A percentile compares a stretch with the other conserved stretches of the same genome.
Conservation (phyloP, 306 rosid genomes). For the Dryas octopetala region DNA sequence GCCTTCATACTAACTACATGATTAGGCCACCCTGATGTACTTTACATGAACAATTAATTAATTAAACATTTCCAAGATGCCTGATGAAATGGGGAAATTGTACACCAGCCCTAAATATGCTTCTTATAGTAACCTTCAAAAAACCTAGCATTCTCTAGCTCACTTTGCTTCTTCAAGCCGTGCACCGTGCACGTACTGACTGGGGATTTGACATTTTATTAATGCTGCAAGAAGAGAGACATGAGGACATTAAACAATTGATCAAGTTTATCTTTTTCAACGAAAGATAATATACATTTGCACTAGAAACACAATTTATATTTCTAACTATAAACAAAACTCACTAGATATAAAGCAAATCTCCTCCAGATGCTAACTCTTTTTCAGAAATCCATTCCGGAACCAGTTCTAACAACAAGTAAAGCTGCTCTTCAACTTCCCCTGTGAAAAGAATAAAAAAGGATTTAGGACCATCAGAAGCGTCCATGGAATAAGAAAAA, state of each 20-base stretch:
- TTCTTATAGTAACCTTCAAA: conserved; percentile 2
- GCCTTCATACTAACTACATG: not conserved
- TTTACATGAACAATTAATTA: conserved; percentile 2
- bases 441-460: conserved; percentile 38
- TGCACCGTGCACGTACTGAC: conserved; percentile 38
- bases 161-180: conserved; percentile 66
- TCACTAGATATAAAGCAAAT: conserved; percentile 50
- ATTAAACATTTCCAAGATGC: conserved; percentile 4
- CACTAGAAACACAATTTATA: not conserved
- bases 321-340: conserved; percentile 21
- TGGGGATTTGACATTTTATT: conserved; percentile 44
- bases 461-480: conserved; percentile 26
- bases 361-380: conserved; percentile 59
- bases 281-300: not conserved
- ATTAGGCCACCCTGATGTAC: conserved; percentile 4
- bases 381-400: conserved; percentile 90
- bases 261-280: not conserved
- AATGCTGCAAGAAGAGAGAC: conserved; percentile 43
- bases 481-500: not conserved
- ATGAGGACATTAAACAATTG: not conserved
- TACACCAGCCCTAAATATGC: not conserved
- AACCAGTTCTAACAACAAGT: conserved; percentile 58
- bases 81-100: conserved; percentile 4
- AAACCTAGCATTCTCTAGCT: conserved; percentile 6
- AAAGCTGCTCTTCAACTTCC: conserved; percentile 73